These are phyloP conservation scores for Carallia brachiata DNA, from an alignment of 345 rosid species.

Conservation along the genomic window DNA sequence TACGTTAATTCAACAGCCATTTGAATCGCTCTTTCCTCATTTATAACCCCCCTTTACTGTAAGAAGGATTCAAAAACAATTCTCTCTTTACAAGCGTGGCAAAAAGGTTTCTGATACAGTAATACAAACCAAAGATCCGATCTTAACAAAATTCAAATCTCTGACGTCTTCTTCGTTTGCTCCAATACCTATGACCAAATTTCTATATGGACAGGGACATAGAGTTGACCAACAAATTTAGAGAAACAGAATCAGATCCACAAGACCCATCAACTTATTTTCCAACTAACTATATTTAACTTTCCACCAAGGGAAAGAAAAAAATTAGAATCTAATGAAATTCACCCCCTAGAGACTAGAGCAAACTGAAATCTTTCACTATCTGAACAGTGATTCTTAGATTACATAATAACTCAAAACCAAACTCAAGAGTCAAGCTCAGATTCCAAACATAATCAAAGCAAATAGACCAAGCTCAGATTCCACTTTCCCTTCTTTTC, in stretches of 20 bases:
- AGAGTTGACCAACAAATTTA: background rate
- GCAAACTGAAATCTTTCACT: background rate
- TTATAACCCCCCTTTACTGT: too few relatives aligned
- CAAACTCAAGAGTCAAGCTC: constrained; percentile 20
- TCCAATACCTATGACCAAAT: background rate
- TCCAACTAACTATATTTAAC: too few relatives aligned
- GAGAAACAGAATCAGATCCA: background rate
- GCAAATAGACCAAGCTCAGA: constrained; percentile 1
- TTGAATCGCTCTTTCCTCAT: too few relatives aligned
- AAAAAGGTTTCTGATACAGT: background rate
- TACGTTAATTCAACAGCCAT: background rate
- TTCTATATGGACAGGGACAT: too few relatives aligned
- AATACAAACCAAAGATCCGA: too few relatives aligned
- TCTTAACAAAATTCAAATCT: background rate
- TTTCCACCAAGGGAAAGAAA: too few relatives aligned
- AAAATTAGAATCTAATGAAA: too few relatives aligned
- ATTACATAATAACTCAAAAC: background rate
- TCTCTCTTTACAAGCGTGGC: background rate
- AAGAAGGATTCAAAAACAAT: too few relatives aligned
- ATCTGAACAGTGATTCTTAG: background rate
- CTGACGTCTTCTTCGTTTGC: background rate
- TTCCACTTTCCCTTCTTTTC: background rate
- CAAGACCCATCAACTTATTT: too few relatives aligned
- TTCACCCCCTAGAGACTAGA: background rate
- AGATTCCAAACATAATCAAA: too few relatives aligned